Conservation (phyloP, 2,329 filamentous ascomycete species). For the Colletotrichum sp. region DNA sequence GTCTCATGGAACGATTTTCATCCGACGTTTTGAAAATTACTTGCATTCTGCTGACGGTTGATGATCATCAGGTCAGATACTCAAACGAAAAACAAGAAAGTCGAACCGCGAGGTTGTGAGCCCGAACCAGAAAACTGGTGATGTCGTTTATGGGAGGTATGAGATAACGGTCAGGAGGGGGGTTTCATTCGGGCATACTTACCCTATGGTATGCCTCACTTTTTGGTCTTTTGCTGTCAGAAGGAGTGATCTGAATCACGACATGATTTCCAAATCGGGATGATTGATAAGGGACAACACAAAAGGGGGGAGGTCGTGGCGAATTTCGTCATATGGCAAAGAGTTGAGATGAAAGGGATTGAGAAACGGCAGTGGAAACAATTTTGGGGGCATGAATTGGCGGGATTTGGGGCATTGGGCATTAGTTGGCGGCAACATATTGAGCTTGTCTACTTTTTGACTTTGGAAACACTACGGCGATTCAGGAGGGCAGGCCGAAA, state of each 20-base stretch:
- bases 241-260: background rate
- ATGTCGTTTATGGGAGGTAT: background rate
- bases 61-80: background rate
- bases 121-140: background rate
- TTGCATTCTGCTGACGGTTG: background rate
- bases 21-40: background rate
- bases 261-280: background rate
- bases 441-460: background rate
- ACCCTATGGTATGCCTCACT: background rate
- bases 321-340: background rate
- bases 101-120: constrained; percentile 9
- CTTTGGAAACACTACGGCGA: background rate
- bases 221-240: background rate
- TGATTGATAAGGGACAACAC: background rate
- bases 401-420: background rate
- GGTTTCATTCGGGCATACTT: background rate
- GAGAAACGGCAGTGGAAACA: background rate
- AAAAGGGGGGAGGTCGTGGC: background rate
- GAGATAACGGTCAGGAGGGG: background rate
- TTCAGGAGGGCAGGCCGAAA: background rate
- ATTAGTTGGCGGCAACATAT: background rate
- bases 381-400: background rate
- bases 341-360: background rate
- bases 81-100: constrained; percentile 9
- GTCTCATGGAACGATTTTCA: background rate